Evolutionary conservation across 2,329 filamentous ascomycete genomes (phyloP).

Genomic region (Aspergillus phoenicis): DNA sequence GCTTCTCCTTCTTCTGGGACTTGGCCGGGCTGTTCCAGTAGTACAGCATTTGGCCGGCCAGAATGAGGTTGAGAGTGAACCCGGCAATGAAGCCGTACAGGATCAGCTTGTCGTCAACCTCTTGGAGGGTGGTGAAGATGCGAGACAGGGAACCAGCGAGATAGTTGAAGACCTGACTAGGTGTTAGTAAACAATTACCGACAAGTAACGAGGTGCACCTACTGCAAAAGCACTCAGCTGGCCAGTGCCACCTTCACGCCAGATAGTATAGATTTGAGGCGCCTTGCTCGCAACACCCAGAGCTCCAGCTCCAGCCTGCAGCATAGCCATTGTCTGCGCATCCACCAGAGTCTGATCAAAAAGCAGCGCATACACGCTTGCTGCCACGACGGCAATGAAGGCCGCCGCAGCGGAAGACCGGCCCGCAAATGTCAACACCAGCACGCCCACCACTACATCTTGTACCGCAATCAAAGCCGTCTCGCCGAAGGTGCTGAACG

Average conservation of each 20-base stretch:
- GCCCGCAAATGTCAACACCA: constrained; percentile 83
- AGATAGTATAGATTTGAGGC: constrained; percentile 88
- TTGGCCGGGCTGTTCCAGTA: constrained; percentile 77
- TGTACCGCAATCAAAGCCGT: constrained; percentile 88
- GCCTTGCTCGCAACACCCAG: constrained; percentile 87
- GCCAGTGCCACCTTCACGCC: constrained; percentile 81
- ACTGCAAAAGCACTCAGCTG: constrained; percentile 96
- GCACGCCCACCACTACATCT: constrained; percentile 83
- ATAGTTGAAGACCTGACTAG: constrained; percentile 88
- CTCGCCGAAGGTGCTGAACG: constrained; percentile 96
- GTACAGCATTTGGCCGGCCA: constrained; percentile 89
- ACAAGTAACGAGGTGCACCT: constrained; percentile 44
- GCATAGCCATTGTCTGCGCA: constrained; percentile 66
- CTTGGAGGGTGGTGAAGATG: constrained; percentile 96
- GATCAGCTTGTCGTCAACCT: constrained; percentile 95
- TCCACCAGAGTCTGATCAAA: constrained; percentile 63
- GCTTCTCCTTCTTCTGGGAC: constrained; percentile 33
- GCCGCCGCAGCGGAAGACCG: constrained; percentile 68
- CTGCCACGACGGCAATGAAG: constrained; percentile 76
- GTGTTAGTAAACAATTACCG: constrained; percentile 1
- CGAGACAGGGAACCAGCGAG: constrained; percentile 87
- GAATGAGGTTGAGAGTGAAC: constrained; percentile 82
- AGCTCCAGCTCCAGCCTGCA: constrained; percentile 82
- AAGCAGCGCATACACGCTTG: constrained; percentile 70
- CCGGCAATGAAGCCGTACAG: constrained; percentile 92